Evolutionary conservation across 1,139 yeast genomes (phyloP).

Genomic region (Nadsonia starkeyi-henricii): DNA sequence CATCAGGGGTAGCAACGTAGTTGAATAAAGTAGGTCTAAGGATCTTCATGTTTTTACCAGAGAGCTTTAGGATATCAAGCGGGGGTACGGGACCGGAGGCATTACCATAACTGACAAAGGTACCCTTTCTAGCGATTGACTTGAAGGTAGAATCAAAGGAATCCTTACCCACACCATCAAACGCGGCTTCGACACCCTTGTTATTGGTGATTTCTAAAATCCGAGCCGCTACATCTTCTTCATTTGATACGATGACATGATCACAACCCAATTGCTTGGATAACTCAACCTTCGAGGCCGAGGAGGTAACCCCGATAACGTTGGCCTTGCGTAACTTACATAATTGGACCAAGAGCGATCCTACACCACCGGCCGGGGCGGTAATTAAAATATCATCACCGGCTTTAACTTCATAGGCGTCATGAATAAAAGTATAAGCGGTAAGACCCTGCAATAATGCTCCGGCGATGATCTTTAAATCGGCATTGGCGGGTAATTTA

Average conservation of each 20-base stretch:
- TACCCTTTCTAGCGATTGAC: conserved; percentile 56
- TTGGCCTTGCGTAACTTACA: conserved; percentile 50
- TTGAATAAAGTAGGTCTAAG: conserved; percentile 48
- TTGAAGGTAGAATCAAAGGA: conserved; percentile 53
- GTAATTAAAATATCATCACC: conserved; percentile 64
- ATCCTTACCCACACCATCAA: conserved; percentile 74
- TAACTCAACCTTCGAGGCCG: conserved; percentile 34
- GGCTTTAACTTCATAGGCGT: conserved; percentile 49
- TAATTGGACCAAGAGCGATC: conserved; percentile 54
- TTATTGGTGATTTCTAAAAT: conserved; percentile 58
- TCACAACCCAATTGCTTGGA: conserved; percentile 70
- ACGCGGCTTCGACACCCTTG: conserved; percentile 57
- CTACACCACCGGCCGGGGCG: conserved; percentile 96
- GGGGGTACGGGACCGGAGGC: conserved; percentile 81
- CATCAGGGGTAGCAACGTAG: conserved; percentile 41
- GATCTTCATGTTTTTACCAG: conserved; percentile 48
- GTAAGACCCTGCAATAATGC: conserved; percentile 62
- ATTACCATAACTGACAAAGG: conserved; percentile 67
- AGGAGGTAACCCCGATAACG: conserved; percentile 74
- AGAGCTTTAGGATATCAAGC: conserved; percentile 33
- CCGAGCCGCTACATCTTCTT: conserved; percentile 39
- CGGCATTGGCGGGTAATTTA: conserved; percentile 35
- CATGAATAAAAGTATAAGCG: conserved; percentile 53
- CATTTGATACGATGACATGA: conserved; percentile 46
- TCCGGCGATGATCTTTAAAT: conserved; percentile 46